These are phyloP conservation scores for Chalaropsis ovoidea DNA, from an alignment of 2,329 filamentous ascomycete species.

Conservation along the genomic window DNA sequence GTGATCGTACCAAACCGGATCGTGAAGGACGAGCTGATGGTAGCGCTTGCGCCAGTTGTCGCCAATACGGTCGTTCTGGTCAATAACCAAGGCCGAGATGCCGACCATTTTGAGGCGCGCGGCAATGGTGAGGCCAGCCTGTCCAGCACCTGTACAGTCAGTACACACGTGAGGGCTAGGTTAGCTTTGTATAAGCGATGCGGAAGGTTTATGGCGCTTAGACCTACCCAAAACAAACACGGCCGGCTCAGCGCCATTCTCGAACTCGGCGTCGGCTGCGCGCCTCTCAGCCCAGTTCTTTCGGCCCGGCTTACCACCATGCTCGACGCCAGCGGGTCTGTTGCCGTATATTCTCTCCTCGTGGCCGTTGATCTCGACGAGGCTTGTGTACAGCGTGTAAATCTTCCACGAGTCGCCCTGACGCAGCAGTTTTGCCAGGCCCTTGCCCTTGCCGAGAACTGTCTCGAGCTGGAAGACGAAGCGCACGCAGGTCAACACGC, in stretches of 20 bases:
- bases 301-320: slow-evolving; percentile 42
- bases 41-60: slow-evolving; percentile 57
- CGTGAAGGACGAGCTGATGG: slow-evolving; percentile 56
- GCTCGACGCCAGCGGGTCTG: slow-evolving; percentile 47
- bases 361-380: slow-evolving; percentile 45
- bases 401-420: slow-evolving; percentile 45
- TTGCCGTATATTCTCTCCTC: slow-evolving; percentile 41
- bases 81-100: slow-evolving; percentile 47
- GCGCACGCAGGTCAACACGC: slow-evolving; percentile 43
- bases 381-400: slow-evolving; percentile 52
- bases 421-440: slow-evolving; percentile 44
- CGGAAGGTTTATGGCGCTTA: neutral
- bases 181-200: slow-evolving; percentile 16
- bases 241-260: slow-evolving; percentile 40
- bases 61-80: slow-evolving; percentile 47
- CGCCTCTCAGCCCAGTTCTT: slow-evolving; percentile 53
- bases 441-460: slow-evolving; percentile 44
- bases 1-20: slow-evolving; percentile 53
- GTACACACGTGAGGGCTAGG: neutral
- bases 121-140: slow-evolving; percentile 48
- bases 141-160: slow-evolving; percentile 47
- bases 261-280: slow-evolving; percentile 39
- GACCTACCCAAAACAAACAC: slow-evolving; percentile 52
- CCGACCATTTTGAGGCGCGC: slow-evolving; percentile 51
- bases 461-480: slow-evolving; percentile 49